Base-by-base conservation (phyloP, 1,139 yeast genomes). In the Candida tetrigidarum region DNA sequence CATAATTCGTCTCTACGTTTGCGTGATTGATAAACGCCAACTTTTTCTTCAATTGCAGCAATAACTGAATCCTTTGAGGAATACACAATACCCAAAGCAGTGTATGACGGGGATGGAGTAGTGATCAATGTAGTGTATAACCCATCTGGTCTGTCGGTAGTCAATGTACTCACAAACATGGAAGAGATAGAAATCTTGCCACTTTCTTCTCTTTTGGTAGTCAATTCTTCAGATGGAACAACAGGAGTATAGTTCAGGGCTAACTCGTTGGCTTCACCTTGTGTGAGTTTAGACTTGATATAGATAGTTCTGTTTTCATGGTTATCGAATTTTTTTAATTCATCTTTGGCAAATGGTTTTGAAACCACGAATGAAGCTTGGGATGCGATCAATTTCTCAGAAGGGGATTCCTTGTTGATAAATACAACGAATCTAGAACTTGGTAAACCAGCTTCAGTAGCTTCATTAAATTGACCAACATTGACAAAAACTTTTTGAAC, bases 21-120 rank as follows among this genome's bases (percentile, higher is more conserved):
- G 56, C 99, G 84, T 5, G 97, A 90, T 66, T 88, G 97, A 67
- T 93, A 93, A 7, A 93, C 97, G 42, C 99, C 99, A 11, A 88
- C 83, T 40, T 82, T 80, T 32, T 89, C 87, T 49, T 82, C 81
- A 54, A 93, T 79, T 4, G 98, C 93, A 56, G 88, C 95, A 41
- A 77, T 69, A 54, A 95, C 82, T 29, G 97, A 89, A 52, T 84
- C 92, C 35, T 69, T 68, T 0, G 97, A 90, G 0, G 98, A 92
- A 68, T 91, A 93, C 5, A 93, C 98, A 25, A 93, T 76, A 2
- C 99, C 99, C 45, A 95, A 74, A 1, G 95, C 84, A 32, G 79
- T 66, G 49, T 63, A 59, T 12, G 73, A 53, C 3, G 78, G 78
- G 0, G 76, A 72, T 10, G 75, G 70, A 43, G 92, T 89, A 19